phyloP scores from a whole-genome alignment of 2,329 filamentous ascomycete species.

The Pyricularia pennisetigena region DNA sequence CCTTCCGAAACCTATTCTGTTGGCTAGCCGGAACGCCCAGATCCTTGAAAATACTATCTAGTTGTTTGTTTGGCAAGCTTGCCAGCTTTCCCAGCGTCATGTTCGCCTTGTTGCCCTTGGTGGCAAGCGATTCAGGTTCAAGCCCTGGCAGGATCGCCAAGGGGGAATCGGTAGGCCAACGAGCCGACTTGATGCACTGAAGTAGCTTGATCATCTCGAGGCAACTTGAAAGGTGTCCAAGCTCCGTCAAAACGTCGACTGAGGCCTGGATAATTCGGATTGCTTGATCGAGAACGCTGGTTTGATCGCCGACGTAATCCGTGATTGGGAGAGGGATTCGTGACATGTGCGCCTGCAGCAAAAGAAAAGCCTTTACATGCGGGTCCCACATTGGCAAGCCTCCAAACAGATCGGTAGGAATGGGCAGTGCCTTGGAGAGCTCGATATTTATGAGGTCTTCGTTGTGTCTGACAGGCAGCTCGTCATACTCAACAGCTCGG shows the following conservation, averaged over 20 bases:
- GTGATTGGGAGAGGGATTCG: constrained; percentile 87
- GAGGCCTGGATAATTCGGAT: constrained; percentile 95
- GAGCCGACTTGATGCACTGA: constrained; percentile 84
- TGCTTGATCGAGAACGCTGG: constrained; percentile 81
- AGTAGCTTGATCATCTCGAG: constrained; percentile 75
- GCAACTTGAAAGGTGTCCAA: constrained; percentile 72
- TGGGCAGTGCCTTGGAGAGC: constrained; percentile 70
- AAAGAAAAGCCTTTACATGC: constrained; percentile 89
- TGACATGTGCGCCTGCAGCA: constrained; percentile 92
- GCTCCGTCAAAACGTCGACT: constrained; percentile 85
- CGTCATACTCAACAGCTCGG: constrained; percentile 88
- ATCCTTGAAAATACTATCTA: constrained; percentile 34
- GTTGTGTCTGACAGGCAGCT: constrained; percentile 94
- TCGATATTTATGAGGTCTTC: constrained; percentile 96
- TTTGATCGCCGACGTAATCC: constrained; percentile 94
- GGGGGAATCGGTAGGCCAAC: constrained; percentile 78
- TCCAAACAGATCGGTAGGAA: constrained; percentile 37
- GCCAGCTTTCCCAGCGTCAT: constrained; percentile 28
- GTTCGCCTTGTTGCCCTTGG: constrained; percentile 8
- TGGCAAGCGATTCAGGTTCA: neutral
- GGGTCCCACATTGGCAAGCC: constrained; percentile 95
- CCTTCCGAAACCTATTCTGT: constrained; percentile 43
- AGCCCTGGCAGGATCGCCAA: constrained; percentile 61
- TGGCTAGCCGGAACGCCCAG: constrained; percentile 37
- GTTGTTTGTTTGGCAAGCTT: constrained; percentile 28